Evolutionary conservation across 345 rosid species (phyloP).

Genomic region (Trapa incisa): DNA sequence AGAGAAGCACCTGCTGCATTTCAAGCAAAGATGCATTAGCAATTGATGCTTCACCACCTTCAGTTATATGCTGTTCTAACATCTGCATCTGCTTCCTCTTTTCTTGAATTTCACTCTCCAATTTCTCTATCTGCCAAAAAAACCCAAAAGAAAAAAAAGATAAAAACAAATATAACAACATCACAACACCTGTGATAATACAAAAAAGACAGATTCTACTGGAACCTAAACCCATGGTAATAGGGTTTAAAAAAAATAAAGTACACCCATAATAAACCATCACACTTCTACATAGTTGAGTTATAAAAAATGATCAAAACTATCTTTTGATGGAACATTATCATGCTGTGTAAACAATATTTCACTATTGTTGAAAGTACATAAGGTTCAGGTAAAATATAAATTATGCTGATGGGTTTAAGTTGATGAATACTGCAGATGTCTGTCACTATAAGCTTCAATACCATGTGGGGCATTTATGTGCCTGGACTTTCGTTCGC

Average conservation of each 20-base stretch:
- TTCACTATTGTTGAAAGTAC: background rate
- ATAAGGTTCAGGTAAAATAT: background rate
- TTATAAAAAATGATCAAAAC: background rate
- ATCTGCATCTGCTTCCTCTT: constrained; percentile 81
- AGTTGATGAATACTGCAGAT: background rate
- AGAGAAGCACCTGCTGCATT: constrained; percentile 75
- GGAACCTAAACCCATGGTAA: no score
- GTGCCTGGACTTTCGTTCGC: background rate
- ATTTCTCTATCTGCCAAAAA: constrained; percentile 44
- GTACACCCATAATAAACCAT: background rate
- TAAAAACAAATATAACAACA: background rate
- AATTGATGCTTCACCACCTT: constrained; percentile 88
- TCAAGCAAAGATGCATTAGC: constrained; percentile 84
- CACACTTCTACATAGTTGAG: background rate
- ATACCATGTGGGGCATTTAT: background rate
- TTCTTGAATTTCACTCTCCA: constrained; percentile 85
- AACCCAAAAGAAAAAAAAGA: no score
- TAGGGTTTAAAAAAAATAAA: background rate
- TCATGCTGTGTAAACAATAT: background rate
- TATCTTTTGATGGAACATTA: background rate
- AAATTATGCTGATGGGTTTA: background rate
- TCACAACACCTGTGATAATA: background rate
- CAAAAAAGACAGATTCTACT: no score
- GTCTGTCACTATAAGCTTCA: background rate
- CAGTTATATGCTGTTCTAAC: constrained; percentile 73